phyloP scores from a whole-genome alignment of 306 rosid genomes.

The Astragalus membranaceus region DNA sequence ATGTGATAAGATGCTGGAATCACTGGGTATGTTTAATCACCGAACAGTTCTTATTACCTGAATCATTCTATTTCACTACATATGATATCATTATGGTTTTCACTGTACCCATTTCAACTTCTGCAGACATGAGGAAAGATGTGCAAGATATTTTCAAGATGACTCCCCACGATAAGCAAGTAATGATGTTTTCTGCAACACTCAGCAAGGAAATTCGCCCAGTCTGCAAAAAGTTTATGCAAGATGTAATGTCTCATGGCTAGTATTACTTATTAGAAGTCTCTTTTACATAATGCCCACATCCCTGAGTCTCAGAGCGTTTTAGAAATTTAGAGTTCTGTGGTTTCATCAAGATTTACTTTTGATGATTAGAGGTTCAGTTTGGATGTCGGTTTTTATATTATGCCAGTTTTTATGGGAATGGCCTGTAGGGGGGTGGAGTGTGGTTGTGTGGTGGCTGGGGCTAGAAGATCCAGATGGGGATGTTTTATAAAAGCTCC shows the following conservation, averaged over 20 bases:
- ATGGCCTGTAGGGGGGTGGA: slow-evolving; percentile 4
- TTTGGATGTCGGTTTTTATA: neutral
- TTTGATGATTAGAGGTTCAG: slow-evolving; percentile 22
- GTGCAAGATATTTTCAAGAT: slow-evolving; percentile 97
- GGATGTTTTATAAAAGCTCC: neutral
- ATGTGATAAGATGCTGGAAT: slow-evolving; percentile 98
- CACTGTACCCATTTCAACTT: slow-evolving; percentile 2
- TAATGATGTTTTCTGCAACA: slow-evolving; percentile 99
- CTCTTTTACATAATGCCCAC: slow-evolving; percentile 60
- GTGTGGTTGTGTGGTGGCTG: slow-evolving; percentile 13
- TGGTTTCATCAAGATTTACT: slow-evolving; percentile 29
- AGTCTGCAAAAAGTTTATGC: slow-evolving; percentile 99
- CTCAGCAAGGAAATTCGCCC: slow-evolving; percentile 99
- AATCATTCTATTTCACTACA: neutral
- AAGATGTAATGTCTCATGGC: slow-evolving; percentile 97
- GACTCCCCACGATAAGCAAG: slow-evolving; percentile 99
- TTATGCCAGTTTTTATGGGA: slow-evolving; percentile 24
- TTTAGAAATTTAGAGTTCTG: slow-evolving; percentile 29
- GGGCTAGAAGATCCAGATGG: neutral
- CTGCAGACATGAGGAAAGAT: slow-evolving; percentile 94
- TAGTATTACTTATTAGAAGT: slow-evolving; percentile 79
- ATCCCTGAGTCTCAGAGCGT: slow-evolving; percentile 38
- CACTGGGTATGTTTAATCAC: slow-evolving; percentile 58
- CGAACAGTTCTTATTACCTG: neutral
- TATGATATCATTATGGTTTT: neutral